Evolutionary conservation across 2,329 filamentous ascomycete genomes (phyloP), one percentile per base, ranked within the genome.

Genomic region (Botrytis tulipae): DNA sequence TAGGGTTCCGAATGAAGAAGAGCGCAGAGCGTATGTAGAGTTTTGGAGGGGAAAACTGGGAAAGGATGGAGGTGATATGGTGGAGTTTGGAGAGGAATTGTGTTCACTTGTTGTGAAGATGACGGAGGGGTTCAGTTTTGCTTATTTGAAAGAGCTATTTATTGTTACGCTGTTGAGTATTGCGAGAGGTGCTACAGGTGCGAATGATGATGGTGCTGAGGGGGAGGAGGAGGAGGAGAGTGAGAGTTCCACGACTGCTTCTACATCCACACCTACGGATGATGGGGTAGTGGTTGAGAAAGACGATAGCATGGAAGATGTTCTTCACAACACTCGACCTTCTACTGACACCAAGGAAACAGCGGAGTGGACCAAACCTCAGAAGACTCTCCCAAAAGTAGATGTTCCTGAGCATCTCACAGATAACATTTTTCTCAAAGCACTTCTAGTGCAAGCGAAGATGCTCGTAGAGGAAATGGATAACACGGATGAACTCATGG

Each of bases 101-200:
- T 88, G 87, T 79, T 76, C 79, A 0, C 85, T 87, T 25, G 86
- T 92, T 73, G 89, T 89, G 3, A 83, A 84, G 12, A 88, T 91
- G 75, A 91, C 89, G 0, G 82, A 88, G 57, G 85, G 85, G 10
- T 92, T 92, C 80, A 91, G 88, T 76, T 92, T 92, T 78, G 90
- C 90, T 0, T 92, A 92, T 78, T 85, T 92, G 79, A 90, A 92
- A 79, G 90, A 92, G 80, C 87, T 89, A 0, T 92, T 92, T 79
- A 87, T 92, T 1, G 88, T 89, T 2, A 85, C 87, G 4, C 79
- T 92, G 62, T 82, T 92, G 44, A 85, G 86, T 3, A 87, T 92
- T 73, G 90, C 75, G 51, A 70, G 76, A 67, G 73, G 73, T 68
- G 68, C 77, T 54, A 79, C 81, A 4, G 80, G 80, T 22, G 83